A percentile compares a stretch with the other conserved stretches of the same genome.
These are phyloP conservation scores for Xylariales sp. DNA, from an alignment of 2,329 filamentous ascomycete species.

Conservation along the genomic window DNA sequence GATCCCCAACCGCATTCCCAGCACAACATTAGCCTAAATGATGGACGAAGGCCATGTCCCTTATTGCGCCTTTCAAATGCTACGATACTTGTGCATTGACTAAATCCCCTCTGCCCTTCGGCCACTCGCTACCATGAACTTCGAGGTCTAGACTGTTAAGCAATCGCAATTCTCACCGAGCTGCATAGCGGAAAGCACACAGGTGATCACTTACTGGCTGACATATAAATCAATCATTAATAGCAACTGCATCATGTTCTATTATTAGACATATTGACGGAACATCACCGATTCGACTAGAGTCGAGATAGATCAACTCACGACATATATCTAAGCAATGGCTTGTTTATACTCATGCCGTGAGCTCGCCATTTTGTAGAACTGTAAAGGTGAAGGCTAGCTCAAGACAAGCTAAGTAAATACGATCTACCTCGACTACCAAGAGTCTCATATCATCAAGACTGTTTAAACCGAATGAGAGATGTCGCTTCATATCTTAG, in stretches of 20 bases:
- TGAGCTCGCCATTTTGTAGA: neutral
- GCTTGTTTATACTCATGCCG: neutral
- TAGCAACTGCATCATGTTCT: constrained; percentile 4
- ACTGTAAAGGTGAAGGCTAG: neutral
- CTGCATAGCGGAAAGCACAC: constrained; percentile 4
- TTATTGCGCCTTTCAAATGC: constrained; percentile 5
- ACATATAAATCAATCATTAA: constrained; percentile 7
- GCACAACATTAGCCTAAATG: constrained; percentile 33
- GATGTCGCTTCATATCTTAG: constrained; percentile 23
- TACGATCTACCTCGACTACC: neutral
- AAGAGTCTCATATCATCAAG: neutral
- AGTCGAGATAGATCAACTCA: neutral
- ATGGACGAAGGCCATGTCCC: neutral
- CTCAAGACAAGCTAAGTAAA: neutral
- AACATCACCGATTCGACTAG: constrained; percentile 16
- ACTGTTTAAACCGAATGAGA: neutral
- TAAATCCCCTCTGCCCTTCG: neutral
- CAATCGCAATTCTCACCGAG: neutral
- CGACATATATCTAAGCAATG: constrained; percentile 11
- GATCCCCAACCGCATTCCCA: constrained; percentile 16
- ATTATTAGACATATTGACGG: constrained; percentile 18
- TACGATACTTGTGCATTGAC: constrained; percentile 1
- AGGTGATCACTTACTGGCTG: neutral
- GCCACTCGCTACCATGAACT: constrained; percentile 20
- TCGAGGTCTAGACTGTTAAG: constrained; percentile 12